phyloP scores from a whole-genome alignment of 345 rosid genomes.

The Lepidium aucheri region DNA sequence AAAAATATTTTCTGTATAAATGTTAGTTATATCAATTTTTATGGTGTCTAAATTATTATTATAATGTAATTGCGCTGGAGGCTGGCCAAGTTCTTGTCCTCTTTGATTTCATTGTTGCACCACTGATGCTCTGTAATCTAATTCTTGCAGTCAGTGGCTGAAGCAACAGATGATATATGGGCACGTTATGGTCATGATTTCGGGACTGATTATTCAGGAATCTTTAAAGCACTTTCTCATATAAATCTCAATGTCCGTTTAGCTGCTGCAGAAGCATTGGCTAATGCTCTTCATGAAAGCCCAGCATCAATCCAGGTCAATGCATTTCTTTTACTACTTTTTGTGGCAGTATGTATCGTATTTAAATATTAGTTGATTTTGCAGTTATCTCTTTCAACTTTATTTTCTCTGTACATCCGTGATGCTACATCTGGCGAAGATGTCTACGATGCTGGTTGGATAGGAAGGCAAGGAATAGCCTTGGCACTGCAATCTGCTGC shows the following conservation, averaged over 20 bases:
- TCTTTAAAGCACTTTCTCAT: constrained; percentile 82
- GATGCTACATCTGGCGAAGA: constrained; percentile 54
- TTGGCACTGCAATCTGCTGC: constrained; percentile 86
- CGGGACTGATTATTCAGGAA: constrained; percentile 89
- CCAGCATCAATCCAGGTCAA: constrained; percentile 78
- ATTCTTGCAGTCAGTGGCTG: constrained; percentile 70
- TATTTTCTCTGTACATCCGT: constrained; percentile 81
- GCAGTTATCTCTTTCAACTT: constrained; percentile 84
- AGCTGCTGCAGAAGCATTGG: constrained; percentile 96
- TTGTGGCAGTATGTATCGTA: constrained; percentile 5
- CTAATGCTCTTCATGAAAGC: constrained; percentile 90
- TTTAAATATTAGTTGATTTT: constrained; percentile 18
- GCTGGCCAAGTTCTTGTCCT: background rate
- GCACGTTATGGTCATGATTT: constrained; percentile 82
- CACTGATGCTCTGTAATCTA: background rate
- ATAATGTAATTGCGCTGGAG: background rate
- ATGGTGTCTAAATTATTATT: background rate
- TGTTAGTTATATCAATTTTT: background rate
- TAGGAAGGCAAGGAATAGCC: constrained; percentile 92
- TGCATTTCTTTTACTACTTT: constrained; percentile 4
- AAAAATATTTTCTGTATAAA: too few relatives aligned
- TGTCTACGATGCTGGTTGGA: constrained; percentile 75
- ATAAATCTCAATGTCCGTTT: constrained; percentile 71
- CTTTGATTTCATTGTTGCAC: background rate
- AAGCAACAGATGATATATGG: constrained; percentile 92